phyloP scores from a whole-genome alignment of 2,329 filamentous ascomycete species.

The Trichoderma sp. region DNA sequence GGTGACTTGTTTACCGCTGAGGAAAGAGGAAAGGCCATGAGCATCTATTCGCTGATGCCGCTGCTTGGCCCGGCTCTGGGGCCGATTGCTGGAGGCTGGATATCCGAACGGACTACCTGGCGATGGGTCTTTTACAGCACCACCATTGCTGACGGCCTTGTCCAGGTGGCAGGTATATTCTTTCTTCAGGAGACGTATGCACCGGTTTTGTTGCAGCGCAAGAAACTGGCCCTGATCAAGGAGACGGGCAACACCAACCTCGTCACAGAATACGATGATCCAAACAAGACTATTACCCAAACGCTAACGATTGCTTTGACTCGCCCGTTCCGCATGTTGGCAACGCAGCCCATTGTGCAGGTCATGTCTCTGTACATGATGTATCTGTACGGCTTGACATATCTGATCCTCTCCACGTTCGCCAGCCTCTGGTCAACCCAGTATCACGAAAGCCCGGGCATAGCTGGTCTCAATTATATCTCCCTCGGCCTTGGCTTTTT shows the following conservation, averaged over 20 bases:
- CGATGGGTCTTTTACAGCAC: conserved; percentile 71
- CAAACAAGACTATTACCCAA: conserved; percentile 39
- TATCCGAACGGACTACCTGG: conserved; percentile 57
- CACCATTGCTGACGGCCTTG: conserved; percentile 57
- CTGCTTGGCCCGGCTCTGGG: conserved; percentile 55
- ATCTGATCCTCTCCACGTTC: conserved; percentile 50
- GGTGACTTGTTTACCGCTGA: conserved; percentile 59
- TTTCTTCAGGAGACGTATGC: conserved; percentile 62
- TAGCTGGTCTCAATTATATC: conserved; percentile 38
- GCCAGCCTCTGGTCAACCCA: conserved; percentile 55
- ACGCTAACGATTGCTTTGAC: conserved; percentile 54
- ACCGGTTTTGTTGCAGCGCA: conserved; percentile 56
- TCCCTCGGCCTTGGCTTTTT: conserved; percentile 31
- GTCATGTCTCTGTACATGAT: conserved; percentile 63
- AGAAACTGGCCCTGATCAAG: conserved; percentile 54
- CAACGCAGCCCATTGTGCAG: conserved; percentile 62
- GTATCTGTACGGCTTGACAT: conserved; percentile 62
- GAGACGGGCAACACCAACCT: conserved; percentile 52
- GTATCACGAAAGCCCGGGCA: conserved; percentile 55
- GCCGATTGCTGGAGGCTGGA: conserved; percentile 42
- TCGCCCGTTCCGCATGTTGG: conserved; percentile 61
- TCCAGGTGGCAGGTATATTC: conserved; percentile 57
- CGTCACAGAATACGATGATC: conserved; percentile 52
- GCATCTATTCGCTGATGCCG: conserved; percentile 60
- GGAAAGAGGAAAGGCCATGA: conserved; percentile 60